Conservation (phyloP, 306 rosid genomes). For the Pterocarpus santalinus region DNA sequence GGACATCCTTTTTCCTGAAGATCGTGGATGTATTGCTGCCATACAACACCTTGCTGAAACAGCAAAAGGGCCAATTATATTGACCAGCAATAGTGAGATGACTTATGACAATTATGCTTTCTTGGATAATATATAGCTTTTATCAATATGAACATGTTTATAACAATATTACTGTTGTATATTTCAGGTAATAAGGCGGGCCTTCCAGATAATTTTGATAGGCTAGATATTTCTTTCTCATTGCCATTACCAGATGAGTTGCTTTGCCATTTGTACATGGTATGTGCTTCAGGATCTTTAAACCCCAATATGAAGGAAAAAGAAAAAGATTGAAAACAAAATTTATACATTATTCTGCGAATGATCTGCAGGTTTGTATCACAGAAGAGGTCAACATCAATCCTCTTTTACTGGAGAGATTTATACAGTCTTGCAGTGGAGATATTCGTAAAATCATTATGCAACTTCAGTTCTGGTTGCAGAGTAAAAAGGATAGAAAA, state of each 20-base stretch:
- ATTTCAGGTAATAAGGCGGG: conserved; percentile 66
- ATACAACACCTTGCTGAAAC: conserved; percentile 78
- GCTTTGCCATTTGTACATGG: conserved; percentile 74
- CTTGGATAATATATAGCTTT: conserved; percentile 31
- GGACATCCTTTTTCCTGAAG: conserved; percentile 81
- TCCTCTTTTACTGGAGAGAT: conserved; percentile 65
- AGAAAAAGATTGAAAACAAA: conserved; percentile 24
- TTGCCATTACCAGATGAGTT: conserved; percentile 72
- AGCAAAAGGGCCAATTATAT: conserved; percentile 84
- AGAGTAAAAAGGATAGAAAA: conserved; percentile 60
- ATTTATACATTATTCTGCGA: conserved; percentile 35
- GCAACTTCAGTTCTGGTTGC: conserved; percentile 97
- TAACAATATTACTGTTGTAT: conserved; percentile 46
- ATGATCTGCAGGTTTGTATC: conserved; percentile 75
- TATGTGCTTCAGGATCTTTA: conserved; percentile 52
- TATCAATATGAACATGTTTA: conserved; percentile 32
- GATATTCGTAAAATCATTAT: conserved; percentile 85
- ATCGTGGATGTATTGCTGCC: conserved; percentile 86
- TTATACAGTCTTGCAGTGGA: conserved; percentile 65
- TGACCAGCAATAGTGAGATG: conserved; percentile 94
- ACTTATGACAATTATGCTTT: conserved; percentile 45
- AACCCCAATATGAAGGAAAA: conserved; percentile 18
- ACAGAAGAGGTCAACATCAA: conserved; percentile 63
- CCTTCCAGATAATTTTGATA: conserved; percentile 66
- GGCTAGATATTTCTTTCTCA: conserved; percentile 63